Conservation (phyloP, 2,329 filamentous ascomycete genomes). For the Paraphoma chrysanthemicola region DNA sequence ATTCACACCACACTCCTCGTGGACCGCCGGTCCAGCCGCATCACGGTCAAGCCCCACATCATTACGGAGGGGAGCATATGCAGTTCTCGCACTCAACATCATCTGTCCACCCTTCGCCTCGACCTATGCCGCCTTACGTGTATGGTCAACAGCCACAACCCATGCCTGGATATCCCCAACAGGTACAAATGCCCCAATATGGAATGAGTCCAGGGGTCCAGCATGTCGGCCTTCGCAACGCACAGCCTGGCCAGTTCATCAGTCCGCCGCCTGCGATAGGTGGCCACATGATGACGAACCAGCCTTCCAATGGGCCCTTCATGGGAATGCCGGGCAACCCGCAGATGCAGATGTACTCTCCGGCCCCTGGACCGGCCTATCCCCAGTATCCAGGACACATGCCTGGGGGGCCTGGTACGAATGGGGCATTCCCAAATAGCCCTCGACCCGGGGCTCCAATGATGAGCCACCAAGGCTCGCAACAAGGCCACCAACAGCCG, state of each 20-base stretch:
- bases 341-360: constrained; percentile 84
- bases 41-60: constrained; percentile 71
- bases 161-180: constrained; percentile 56
- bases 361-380: constrained; percentile 70
- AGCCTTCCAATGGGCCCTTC: constrained; percentile 70
- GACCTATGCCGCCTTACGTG: constrained; percentile 73
- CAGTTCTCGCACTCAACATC: constrained; percentile 82
- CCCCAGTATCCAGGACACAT: constrained; percentile 62
- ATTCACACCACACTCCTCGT: constrained; percentile 78
- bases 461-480: constrained; percentile 95
- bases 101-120: constrained; percentile 81
- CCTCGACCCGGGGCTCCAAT: constrained; percentile 82
- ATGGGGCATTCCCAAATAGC: constrained; percentile 82
- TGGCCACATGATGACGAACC: constrained; percentile 80
- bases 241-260: constrained; percentile 77
- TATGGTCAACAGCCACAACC: constrained; percentile 70
- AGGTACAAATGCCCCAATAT: constrained; percentile 69
- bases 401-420: constrained; percentile 66
- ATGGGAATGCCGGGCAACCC: constrained; percentile 72
- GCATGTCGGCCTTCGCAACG: constrained; percentile 75
- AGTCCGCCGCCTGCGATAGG: constrained; percentile 76
- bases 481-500: constrained; percentile 73
- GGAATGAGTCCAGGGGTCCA: constrained; percentile 73
- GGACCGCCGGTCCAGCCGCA: constrained; percentile 79
- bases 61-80: constrained; percentile 86